phyloP scores from a whole-genome alignment of 306 rosid genomes.

The Arachis hypogaea region DNA sequence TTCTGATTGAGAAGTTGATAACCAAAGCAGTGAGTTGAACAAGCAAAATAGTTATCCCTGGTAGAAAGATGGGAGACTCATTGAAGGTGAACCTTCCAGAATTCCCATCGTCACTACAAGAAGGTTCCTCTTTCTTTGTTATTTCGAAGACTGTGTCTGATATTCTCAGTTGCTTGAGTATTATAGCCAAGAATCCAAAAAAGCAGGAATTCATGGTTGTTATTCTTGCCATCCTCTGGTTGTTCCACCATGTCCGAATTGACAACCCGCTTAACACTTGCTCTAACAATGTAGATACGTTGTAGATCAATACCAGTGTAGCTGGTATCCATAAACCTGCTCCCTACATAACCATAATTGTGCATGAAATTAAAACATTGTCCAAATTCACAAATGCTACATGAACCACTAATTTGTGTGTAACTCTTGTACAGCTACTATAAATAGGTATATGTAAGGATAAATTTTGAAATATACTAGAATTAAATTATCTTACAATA shows the following conservation, averaged over 20 bases:
- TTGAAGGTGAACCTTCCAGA: slow-evolving; percentile 52
- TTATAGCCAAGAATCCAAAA: slow-evolving; percentile 44
- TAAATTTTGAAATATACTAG: too few species aligned
- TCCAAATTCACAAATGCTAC: too few species aligned
- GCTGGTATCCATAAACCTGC: slow-evolving; percentile 39
- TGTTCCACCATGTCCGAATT: slow-evolving; percentile 72
- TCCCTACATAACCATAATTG: slow-evolving; percentile 29
- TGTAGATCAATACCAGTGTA: slow-evolving; percentile 38
- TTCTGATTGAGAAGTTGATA: slow-evolving; percentile 4
- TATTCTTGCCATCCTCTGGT: slow-evolving; percentile 57
- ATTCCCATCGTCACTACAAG: slow-evolving; percentile 12
- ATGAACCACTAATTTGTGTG: too few species aligned
- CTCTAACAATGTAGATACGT: slow-evolving; percentile 38
- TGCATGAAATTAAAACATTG: not conserved
- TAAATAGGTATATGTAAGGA: too few species aligned
- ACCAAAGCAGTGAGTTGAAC: slow-evolving; percentile 49
- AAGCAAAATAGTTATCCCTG: slow-evolving; percentile 58
- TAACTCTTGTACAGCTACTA: too few species aligned
- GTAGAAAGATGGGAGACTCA: slow-evolving; percentile 56
- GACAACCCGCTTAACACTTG: slow-evolving; percentile 46
- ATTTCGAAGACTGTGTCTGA: slow-evolving; percentile 59
- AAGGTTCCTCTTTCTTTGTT: slow-evolving; percentile 49
- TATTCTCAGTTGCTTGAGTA: slow-evolving; percentile 44
- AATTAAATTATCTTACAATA: too few species aligned
- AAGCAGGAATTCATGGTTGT: slow-evolving; percentile 49